A percentile compares a stretch with the other conserved stretches of the same genome.
Evolutionary conservation across 768 basidiomycete genomes (phyloP).

Genomic region (Boletus rex-veris): DNA sequence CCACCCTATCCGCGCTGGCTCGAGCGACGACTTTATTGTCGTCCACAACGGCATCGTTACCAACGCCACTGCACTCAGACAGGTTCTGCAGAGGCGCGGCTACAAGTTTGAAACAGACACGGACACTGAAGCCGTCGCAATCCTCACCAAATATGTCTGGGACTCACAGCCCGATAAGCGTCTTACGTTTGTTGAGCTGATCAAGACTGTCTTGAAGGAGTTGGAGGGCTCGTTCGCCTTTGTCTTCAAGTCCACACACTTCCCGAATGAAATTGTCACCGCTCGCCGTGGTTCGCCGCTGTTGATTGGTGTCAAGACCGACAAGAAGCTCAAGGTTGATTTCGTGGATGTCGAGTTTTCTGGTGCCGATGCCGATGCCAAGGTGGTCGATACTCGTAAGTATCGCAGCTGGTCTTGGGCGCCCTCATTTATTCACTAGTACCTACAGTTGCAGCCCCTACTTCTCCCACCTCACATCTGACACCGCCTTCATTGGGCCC

Average conservation of each 20-base stretch:
- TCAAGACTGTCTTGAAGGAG: conserved; percentile 96
- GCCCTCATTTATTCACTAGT: conserved; percentile 1
- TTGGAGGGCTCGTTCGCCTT: conserved; percentile 99
- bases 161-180: conserved; percentile 88
- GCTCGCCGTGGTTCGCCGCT: conserved; percentile 97
- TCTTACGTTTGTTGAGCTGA: conserved; percentile 81
- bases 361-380: conserved; percentile 58
- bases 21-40: conserved; percentile 77
- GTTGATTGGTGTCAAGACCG: conserved; percentile 97
- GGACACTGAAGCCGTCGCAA: conserved; percentile 96
- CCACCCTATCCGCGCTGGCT: conserved; percentile 89
- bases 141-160: conserved; percentile 93
- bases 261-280: conserved; percentile 92
- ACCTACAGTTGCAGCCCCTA: conserved; percentile 40
- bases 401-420: background rate
- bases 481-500: conserved; percentile 57
- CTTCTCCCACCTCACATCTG: conserved; percentile 60
- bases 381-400: conserved; percentile 42
- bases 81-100: conserved; percentile 93
- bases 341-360: conserved; percentile 98
- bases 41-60: conserved; percentile 99
- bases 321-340: conserved; percentile 99
- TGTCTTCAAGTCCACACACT: conserved; percentile 96
- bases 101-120: conserved; percentile 94
- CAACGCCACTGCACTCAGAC: conserved; percentile 82